phyloP scores from a whole-genome alignment of 352 stramenopile species.

The Phytopythium aichiense region DNA sequence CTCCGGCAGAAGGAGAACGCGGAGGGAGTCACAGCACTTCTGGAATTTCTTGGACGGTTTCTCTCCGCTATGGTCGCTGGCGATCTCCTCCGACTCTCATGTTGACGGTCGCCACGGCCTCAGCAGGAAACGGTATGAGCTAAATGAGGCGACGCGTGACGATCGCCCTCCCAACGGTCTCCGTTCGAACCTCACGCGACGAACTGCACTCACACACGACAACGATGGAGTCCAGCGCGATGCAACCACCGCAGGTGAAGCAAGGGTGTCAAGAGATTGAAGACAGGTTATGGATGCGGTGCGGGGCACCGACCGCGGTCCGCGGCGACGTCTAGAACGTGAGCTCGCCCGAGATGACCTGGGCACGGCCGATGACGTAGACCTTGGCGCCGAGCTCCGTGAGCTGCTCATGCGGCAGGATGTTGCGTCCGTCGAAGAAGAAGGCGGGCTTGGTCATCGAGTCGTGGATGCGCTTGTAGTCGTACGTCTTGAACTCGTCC shows the following conservation, averaged over 20 bases:
- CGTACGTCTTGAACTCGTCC: slow-evolving; percentile 98
- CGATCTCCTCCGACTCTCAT: background rate
- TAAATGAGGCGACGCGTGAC: background rate
- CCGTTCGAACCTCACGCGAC: background rate
- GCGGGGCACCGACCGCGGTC: background rate
- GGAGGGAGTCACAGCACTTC: too few species aligned
- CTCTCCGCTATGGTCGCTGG: background rate
- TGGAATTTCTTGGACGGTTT: background rate
- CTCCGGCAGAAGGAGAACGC: background rate
- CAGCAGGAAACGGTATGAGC: background rate
- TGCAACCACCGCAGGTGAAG: background rate
- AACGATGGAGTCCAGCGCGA: background rate
- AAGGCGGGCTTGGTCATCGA: slow-evolving; percentile 99
- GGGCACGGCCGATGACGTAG: slow-evolving; percentile 92
- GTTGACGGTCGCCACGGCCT: background rate
- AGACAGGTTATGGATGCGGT: background rate
- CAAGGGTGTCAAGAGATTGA: background rate
- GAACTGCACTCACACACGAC: background rate
- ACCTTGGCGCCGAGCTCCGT: slow-evolving; percentile 97
- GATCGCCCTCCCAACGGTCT: background rate
- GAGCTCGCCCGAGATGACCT: slow-evolving; percentile 64
- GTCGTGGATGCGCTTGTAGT: slow-evolving; percentile 96
- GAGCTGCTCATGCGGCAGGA: slow-evolving; percentile 93
- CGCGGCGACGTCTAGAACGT: slow-evolving; percentile 38
- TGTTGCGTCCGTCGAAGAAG: slow-evolving; percentile 98